Evolutionary conservation across 352 stramenopile genomes (phyloP).

Genomic region (Pythium aphanidermatum): DNA sequence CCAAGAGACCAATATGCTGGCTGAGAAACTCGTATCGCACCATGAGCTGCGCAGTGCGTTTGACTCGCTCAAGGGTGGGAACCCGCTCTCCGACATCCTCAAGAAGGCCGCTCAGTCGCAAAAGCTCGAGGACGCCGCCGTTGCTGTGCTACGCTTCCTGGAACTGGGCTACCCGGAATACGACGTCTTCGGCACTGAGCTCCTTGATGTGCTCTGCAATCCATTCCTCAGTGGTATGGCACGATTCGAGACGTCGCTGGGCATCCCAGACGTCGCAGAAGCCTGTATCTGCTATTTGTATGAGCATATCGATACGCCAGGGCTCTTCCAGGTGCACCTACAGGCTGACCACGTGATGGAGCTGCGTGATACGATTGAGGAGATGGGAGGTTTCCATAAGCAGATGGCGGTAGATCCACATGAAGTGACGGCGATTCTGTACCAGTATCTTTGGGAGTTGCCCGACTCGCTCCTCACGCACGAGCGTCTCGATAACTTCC

Average conservation of each 20-base stretch:
- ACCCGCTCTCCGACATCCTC: conserved; percentile 68
- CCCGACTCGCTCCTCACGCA: conserved; percentile 70
- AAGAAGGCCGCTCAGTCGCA: conserved; percentile 49
- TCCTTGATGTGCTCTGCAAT: conserved; percentile 77
- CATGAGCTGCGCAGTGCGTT: conserved; percentile 68
- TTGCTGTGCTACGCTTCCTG: conserved; percentile 71
- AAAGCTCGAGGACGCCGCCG: conserved; percentile 61
- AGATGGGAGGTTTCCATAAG: conserved; percentile 75
- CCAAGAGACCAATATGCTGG: conserved; percentile 54
- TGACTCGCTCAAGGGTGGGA: conserved; percentile 65
- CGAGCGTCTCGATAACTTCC: conserved; percentile 64
- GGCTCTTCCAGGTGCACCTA: conserved; percentile 77
- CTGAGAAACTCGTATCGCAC: conserved; percentile 70
- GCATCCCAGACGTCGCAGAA: conserved; percentile 73
- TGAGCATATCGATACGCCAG: conserved; percentile 64
- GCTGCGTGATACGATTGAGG: conserved; percentile 74
- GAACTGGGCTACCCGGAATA: conserved; percentile 84
- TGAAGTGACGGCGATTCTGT: conserved; percentile 68
- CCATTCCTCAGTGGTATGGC: conserved; percentile 81
- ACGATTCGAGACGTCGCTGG: conserved; percentile 77
- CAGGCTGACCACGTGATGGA: conserved; percentile 73
- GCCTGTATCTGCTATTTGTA: conserved; percentile 78
- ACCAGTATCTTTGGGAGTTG: conserved; percentile 82
- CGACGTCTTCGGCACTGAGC: conserved; percentile 69
- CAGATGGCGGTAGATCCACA: conserved; percentile 78